Evolutionary conservation across 192 early-diverging fungal species (phyloP).

Genomic region (Backusella macrospora): DNA sequence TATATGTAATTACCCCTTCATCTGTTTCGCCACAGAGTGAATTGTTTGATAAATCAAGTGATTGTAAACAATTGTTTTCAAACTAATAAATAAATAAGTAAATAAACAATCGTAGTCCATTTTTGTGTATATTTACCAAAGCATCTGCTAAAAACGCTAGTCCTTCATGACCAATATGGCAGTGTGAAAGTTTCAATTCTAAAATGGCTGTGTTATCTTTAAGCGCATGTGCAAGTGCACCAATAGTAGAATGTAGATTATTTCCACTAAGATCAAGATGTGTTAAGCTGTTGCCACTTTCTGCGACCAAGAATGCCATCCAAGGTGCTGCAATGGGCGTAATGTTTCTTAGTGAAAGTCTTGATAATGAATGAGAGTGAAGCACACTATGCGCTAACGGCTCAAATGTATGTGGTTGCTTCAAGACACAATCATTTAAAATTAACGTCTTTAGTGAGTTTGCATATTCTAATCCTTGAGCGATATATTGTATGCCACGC

Average conservation of each 20-base stretch:
- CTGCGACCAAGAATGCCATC: slow-evolving; percentile 9
- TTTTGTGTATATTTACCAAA: slow-evolving; percentile 40
- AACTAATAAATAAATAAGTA: background rate
- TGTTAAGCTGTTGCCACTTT: slow-evolving; percentile 3
- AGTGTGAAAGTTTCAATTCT: slow-evolving; percentile 37
- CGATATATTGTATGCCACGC: slow-evolving; percentile 15
- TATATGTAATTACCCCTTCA: slow-evolving; percentile 25
- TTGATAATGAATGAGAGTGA: slow-evolving; percentile 11
- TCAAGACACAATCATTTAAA: slow-evolving; percentile 11
- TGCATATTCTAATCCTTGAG: slow-evolving; percentile 17
- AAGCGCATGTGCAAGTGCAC: slow-evolving; percentile 1
- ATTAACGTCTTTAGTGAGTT: background rate
- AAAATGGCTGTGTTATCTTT: background rate
- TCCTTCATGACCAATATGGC: slow-evolving; percentile 48
- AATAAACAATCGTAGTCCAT: background rate
- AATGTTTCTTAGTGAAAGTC: background rate
- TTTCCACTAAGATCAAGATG: slow-evolving; percentile 22
- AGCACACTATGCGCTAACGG: slow-evolving; percentile 5
- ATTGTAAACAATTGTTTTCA: slow-evolving; percentile 23
- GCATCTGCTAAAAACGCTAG: slow-evolving; percentile 48
- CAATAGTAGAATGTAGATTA: background rate
- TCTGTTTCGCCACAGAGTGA: slow-evolving; percentile 26
- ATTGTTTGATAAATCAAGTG: slow-evolving; percentile 28
- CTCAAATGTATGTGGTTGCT: background rate
- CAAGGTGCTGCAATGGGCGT: slow-evolving; percentile 1